Conservation (phyloP, 2,329 filamentous ascomycete species). For the Fusarium nelsonii region DNA sequence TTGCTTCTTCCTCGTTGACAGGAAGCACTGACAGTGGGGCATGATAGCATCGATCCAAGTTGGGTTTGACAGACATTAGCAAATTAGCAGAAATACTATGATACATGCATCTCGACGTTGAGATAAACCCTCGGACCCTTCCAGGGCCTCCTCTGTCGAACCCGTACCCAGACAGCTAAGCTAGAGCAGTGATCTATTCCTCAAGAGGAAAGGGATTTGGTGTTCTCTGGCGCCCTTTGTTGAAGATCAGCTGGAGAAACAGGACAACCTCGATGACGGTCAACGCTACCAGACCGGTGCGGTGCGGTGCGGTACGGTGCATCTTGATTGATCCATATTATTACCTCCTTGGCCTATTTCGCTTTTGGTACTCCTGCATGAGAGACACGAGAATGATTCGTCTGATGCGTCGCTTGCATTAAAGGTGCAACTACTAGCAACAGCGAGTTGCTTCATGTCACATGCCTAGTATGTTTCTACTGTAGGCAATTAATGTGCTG, state of each 20-base stretch:
- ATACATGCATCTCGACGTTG: background rate
- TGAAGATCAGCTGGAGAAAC: conserved; percentile 32
- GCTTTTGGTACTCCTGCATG: conserved; percentile 31
- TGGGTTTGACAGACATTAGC: background rate
- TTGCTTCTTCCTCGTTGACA: background rate
- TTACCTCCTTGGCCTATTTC: conserved; percentile 30
- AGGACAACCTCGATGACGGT: conserved; percentile 16
- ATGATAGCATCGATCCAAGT: conserved; percentile 6
- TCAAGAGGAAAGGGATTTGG: conserved; percentile 6
- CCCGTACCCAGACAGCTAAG: conserved; percentile 9
- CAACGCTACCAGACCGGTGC: background rate
- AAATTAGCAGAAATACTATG: background rate
- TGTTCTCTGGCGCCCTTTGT: conserved; percentile 28
- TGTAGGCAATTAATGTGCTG: background rate
- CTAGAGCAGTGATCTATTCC: conserved; percentile 31
- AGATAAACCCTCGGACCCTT: conserved; percentile 12
- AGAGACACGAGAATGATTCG: conserved; percentile 29
- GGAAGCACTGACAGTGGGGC: conserved; percentile 2
- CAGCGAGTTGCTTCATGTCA: conserved; percentile 32
- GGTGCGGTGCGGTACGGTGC: background rate
- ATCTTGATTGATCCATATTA: conserved; percentile 18
- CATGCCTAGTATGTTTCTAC: conserved; percentile 23
- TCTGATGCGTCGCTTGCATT: conserved; percentile 18
- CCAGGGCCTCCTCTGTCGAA: conserved; percentile 3
- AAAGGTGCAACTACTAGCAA: conserved; percentile 31